Conservation (phyloP, 2,329 filamentous ascomycete species). For the Diaporthe ilicicola region DNA sequence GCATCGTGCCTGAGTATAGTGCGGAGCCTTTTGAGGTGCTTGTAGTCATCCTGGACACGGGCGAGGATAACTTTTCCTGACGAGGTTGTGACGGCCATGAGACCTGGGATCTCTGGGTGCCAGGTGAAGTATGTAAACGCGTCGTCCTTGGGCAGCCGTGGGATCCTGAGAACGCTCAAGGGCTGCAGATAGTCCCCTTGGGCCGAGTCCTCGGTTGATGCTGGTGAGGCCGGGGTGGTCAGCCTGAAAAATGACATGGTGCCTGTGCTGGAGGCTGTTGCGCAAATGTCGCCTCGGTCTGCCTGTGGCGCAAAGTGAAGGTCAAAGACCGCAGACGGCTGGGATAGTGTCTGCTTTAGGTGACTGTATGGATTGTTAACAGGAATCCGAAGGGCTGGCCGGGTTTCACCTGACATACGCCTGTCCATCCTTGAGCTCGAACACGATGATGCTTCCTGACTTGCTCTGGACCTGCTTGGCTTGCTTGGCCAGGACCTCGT, state of each 20-base stretch:
- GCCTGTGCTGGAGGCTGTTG: slow-evolving; percentile 81
- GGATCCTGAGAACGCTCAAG: slow-evolving; percentile 54
- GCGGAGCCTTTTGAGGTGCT: slow-evolving; percentile 43
- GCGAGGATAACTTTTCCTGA: slow-evolving; percentile 70
- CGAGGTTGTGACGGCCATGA: slow-evolving; percentile 77
- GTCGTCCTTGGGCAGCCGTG: slow-evolving; percentile 62
- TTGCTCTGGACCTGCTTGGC: slow-evolving; percentile 65
- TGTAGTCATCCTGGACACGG: slow-evolving; percentile 52
- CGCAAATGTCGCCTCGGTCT: slow-evolving; percentile 64
- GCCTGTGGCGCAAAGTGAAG: slow-evolving; percentile 76
- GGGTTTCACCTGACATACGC: too few species aligned
- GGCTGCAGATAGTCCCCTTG: slow-evolving; percentile 43
- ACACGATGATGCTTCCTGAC: slow-evolving; percentile 78
- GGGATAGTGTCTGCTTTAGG: slow-evolving; percentile 65
- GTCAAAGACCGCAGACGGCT: slow-evolving; percentile 82
- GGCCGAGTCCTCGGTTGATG: slow-evolving; percentile 34
- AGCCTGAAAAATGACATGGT: slow-evolving; percentile 71
- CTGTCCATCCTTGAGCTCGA: slow-evolving; percentile 58
- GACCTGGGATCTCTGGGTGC: slow-evolving; percentile 65
- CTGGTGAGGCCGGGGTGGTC: slow-evolving; percentile 47
- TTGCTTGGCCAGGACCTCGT: slow-evolving; percentile 38
- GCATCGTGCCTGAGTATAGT: slow-evolving; percentile 57
- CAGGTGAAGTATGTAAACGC: slow-evolving; percentile 79
- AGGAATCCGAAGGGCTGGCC: too few species aligned
- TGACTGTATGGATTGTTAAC: slow-evolving; percentile 50